Percentiles rank a stretch among this genome's conserved stretches.
Conservation (phyloP, 441 rosid species). For the Rhodomyrtus psidioides region DNA sequence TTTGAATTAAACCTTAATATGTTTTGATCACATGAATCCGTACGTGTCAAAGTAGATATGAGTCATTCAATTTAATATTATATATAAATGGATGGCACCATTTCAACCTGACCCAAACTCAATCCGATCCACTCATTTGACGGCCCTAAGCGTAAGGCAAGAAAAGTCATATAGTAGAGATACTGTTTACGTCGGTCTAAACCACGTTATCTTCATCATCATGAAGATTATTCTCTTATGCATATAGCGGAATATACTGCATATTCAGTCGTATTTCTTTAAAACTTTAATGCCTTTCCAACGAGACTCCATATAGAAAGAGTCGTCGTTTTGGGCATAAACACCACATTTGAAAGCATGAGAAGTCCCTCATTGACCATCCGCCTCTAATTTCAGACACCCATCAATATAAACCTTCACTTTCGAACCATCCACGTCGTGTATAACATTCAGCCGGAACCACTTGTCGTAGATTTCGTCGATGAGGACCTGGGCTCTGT, state of each 20-base stretch:
- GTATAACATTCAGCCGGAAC: not conserved
- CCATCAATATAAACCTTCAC: not conserved
- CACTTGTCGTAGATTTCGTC: not conserved
- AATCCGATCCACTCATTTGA: no score
- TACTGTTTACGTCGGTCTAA: not conserved
- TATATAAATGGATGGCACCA: no score
- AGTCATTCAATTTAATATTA: no score
- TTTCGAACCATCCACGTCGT: not conserved
- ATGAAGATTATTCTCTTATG: not conserved
- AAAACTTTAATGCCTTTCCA: not conserved
- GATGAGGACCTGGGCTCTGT: not conserved
- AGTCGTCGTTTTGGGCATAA: not conserved
- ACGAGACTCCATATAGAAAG: not conserved
- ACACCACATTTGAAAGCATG: not conserved
- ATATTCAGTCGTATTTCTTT: not conserved
- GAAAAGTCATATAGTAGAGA: no score
- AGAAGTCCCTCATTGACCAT: not conserved
- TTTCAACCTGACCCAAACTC: no score
- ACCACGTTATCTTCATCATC: not conserved
- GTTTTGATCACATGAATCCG: no score
- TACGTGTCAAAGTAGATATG: no score
- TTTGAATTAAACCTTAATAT: no score
- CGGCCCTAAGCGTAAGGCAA: no score
- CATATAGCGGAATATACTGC: not conserved
- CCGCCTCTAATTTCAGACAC: not conserved